These are phyloP conservation scores for Pyrenochaeta sp. DNA, from an alignment of 2,329 filamentous ascomycete species.

Conservation along the genomic window DNA sequence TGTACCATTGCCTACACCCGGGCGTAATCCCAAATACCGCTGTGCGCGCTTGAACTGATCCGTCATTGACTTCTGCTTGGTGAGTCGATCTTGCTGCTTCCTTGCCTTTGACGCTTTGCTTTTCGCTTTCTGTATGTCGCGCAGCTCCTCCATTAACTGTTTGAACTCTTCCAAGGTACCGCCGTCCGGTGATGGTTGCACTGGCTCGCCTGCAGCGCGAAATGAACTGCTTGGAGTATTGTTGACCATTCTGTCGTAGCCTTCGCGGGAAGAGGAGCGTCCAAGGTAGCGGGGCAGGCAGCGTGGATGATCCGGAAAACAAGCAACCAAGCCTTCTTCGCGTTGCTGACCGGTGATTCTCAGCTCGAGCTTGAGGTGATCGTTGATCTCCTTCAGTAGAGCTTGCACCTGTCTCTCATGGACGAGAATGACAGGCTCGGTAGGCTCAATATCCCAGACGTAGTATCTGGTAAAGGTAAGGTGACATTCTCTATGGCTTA, in stretches of 20 bases:
- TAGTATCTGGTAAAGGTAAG: constrained; percentile 66
- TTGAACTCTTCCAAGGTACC: constrained; percentile 59
- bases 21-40: constrained; percentile 74
- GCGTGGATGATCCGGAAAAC: constrained; percentile 67
- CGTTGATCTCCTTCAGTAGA: constrained; percentile 72
- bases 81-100: constrained; percentile 58
- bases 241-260: constrained; percentile 50
- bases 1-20: constrained; percentile 19
- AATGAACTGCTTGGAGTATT: constrained; percentile 26
- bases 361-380: constrained; percentile 61
- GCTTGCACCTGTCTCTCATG: constrained; percentile 70
- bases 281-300: constrained; percentile 75
- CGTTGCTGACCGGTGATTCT: constrained; percentile 64
- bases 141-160: constrained; percentile 61
- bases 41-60: constrained; percentile 70
- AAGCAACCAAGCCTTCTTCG: constrained; percentile 65
- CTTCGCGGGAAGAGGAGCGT: constrained; percentile 59
- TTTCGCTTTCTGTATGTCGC: constrained; percentile 61
- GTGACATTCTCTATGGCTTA: constrained; percentile 28
- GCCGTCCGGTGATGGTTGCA: constrained; percentile 42
- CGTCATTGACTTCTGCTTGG: constrained; percentile 62
- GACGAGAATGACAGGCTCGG: constrained; percentile 72
- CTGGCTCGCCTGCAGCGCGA: constrained; percentile 25
- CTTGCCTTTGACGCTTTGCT: constrained; percentile 59
- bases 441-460: constrained; percentile 58